Base-by-base conservation (phyloP, 2,329 filamentous ascomycete genomes). In the Leptosphaerulina australis region DNA sequence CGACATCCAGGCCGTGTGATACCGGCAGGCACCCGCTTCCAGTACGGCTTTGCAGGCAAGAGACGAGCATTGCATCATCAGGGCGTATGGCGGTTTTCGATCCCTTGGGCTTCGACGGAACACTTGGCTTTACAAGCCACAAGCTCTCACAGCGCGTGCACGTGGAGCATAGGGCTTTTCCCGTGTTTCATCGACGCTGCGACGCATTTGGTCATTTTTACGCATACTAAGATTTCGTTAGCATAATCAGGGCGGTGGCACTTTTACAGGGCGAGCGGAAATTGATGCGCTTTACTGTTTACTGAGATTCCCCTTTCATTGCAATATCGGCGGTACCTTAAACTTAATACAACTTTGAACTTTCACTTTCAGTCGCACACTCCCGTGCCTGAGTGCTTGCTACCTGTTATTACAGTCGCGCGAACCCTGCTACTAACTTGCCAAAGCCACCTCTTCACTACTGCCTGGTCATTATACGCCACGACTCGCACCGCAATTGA, bases 41-140 rank as follows among this genome's bases (percentile, higher is more conserved):
- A 53, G 39, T 40, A 50, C 50, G 50, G 55, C 53, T 44, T 44
- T 51, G 48, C 52, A 45, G 40, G 45, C 38, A 36, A 22, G 34
- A 14, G 50, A 38, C 53, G 50, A 49, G 51, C 40, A 51, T 51
- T 58, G 55, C 60, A 60, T 57, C 39, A 60, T 44, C 44, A 15
- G 47, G 56, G 51, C 48, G 56, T 56, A 48, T 28, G 25, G 20
- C 11, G 35, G 34, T 40, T 37, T n/a, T 25, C 25, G 28, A 25
- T 25, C 4, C 28, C 33, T 26, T 7, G 24, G 26, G 17, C 22
- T 0, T 21, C 28, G 28, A n/a, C 7, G 12, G 28, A 30, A 30
- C 7, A 30, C 28, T 8, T 9, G 28, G 31, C 31, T 18, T 21
- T 14, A 34, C 12, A 20, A 2, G 17, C 31, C 21, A 4, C n/a